Evolutionary conservation across 768 basidiomycete species (phyloP).

Genomic region (Tricholoma hemisulphureum): DNA sequence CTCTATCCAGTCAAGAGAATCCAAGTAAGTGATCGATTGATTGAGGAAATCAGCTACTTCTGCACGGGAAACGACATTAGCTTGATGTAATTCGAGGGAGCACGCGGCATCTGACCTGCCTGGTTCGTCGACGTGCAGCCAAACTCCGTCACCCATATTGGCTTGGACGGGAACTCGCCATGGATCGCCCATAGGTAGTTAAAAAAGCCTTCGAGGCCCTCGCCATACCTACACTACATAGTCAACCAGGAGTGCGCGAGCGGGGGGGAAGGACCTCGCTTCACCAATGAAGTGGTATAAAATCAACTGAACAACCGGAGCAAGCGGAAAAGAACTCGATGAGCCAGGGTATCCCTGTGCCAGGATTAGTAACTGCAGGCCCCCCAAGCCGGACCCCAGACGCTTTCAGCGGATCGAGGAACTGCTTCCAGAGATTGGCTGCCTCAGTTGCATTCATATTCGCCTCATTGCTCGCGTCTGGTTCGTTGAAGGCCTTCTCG

Average conservation of each 20-base stretch:
- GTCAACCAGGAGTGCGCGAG: constrained; percentile 4
- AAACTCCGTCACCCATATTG: constrained; percentile 67
- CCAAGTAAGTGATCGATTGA: constrained; percentile 53
- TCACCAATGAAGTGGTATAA: constrained; percentile 50
- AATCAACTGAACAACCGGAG: constrained; percentile 47
- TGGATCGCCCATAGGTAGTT: constrained; percentile 56
- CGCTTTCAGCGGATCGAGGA: constrained; percentile 54
- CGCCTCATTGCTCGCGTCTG: constrained; percentile 53
- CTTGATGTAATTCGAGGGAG: neutral
- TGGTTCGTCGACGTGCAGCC: constrained; percentile 52
- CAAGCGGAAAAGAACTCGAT: constrained; percentile 53
- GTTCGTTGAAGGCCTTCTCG: constrained; percentile 41
- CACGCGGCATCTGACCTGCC: constrained; percentile 27
- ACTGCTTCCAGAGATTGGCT: constrained; percentile 56
- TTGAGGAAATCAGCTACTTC: constrained; percentile 58
- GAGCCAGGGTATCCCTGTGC: constrained; percentile 55
- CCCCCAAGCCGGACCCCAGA: constrained; percentile 52
- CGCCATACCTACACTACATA: constrained; percentile 50
- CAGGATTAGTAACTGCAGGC: constrained; percentile 55
- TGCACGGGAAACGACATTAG: constrained; percentile 2
- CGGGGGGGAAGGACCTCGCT: constrained; percentile 23
- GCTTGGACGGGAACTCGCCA: constrained; percentile 43
- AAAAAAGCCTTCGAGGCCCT: constrained; percentile 52
- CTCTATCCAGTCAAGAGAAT: constrained; percentile 54
- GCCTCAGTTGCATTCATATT: constrained; percentile 45